Conservation (phyloP, 352 stramenopile species). For the Globisporangium camurandrum region DNA sequence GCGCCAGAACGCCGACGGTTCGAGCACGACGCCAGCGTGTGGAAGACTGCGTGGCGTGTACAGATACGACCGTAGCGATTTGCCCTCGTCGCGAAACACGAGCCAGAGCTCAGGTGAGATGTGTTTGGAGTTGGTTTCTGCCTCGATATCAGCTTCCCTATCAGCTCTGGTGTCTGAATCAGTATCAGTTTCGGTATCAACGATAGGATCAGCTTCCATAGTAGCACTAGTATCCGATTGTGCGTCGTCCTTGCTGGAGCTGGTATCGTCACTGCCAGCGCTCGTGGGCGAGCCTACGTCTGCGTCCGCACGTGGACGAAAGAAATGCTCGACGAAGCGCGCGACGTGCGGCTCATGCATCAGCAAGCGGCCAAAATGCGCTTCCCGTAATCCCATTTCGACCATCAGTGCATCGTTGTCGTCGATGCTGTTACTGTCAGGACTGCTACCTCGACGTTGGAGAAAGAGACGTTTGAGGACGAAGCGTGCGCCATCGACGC, state of each 20-base stretch:
- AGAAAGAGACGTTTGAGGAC: constrained; percentile 85
- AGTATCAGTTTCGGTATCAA: too few species aligned
- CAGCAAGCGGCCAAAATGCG: constrained; percentile 66
- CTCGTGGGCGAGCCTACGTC: too few species aligned
- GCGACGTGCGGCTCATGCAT: constrained; percentile 51
- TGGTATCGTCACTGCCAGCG: too few species aligned
- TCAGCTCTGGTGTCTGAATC: too few species aligned
- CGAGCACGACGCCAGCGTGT: constrained; percentile 41
- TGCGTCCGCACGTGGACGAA: constrained; percentile 23
- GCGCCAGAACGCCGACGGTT: constrained; percentile 76
- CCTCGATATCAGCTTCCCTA: too few species aligned
- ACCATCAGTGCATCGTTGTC: constrained; percentile 41
- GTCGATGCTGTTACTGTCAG: too few species aligned
- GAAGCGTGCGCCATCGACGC: constrained; percentile 38
- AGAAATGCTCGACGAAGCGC: constrained; percentile 87
- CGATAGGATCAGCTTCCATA: too few species aligned
- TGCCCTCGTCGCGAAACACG: constrained; percentile 87
- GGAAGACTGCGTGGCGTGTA: constrained; percentile 58
- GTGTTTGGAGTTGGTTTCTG: too few species aligned
- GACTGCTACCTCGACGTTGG: too few species aligned
- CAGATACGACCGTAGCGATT: constrained; percentile 80
- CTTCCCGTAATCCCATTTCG: constrained; percentile 74
- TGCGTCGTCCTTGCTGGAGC: too few species aligned
- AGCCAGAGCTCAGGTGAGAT: constrained; percentile 85
- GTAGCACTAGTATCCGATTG: not conserved